These are phyloP conservation scores for Ceriops decandra DNA, from an alignment of 345 rosid species.

Conservation along the genomic window DNA sequence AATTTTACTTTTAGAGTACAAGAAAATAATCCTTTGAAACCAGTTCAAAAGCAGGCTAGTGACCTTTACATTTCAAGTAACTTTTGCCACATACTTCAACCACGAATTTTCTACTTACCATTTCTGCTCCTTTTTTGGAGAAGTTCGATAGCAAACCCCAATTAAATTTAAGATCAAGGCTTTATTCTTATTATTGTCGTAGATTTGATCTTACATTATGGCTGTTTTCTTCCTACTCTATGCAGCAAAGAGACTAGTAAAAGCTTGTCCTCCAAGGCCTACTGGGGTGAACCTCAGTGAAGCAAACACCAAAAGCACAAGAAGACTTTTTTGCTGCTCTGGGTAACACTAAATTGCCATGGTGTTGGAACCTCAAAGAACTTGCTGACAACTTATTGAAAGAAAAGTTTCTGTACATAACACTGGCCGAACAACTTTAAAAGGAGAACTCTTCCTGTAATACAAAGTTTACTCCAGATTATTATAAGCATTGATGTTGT, in stretches of 20 bases:
- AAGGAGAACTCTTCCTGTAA: too few species aligned
- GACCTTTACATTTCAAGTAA: too few species aligned
- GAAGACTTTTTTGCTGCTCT: conserved; percentile 44
- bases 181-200: background rate
- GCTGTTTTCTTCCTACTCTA: background rate
- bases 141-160: too few species aligned
- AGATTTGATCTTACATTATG: background rate
- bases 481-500: too few species aligned
- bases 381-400: background rate
- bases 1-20: background rate
- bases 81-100: too few species aligned
- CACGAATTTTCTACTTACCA: background rate
- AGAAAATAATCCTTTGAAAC: too few species aligned
- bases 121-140: too few species aligned
- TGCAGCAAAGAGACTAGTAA: conserved; percentile 54
- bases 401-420: background rate
- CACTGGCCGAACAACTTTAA: too few species aligned
- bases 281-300: conserved; percentile 39
- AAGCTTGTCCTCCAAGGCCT: conserved; percentile 38
- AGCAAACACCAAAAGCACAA: conserved; percentile 25
- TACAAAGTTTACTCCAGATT: too few species aligned
- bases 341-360: conserved; percentile 23
- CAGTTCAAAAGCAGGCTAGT: too few species aligned
- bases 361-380: background rate
- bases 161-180: too few species aligned